These are phyloP conservation scores for Penicillium samsonianum DNA, from an alignment of 495 filamentous ascomycete species.

Conservation along the genomic window DNA sequence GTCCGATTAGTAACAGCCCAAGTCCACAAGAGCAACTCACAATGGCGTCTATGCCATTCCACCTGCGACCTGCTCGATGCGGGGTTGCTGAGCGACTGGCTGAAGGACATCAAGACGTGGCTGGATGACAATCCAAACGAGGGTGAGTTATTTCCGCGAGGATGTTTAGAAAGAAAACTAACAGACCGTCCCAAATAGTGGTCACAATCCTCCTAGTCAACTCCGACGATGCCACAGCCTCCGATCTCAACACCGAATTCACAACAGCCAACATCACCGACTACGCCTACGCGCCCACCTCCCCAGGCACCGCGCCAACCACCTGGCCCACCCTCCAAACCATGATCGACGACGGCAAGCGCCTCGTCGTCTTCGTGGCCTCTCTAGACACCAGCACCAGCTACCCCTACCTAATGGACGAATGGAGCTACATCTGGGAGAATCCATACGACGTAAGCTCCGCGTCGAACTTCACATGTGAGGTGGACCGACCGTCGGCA, in stretches of 20 bases:
- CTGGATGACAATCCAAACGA: slow-evolving; percentile 70
- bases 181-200: slow-evolving; percentile 40
- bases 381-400: slow-evolving; percentile 45
- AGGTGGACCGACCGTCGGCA: slow-evolving; percentile 59
- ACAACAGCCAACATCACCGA: slow-evolving; percentile 55
- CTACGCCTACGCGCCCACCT: slow-evolving; percentile 61
- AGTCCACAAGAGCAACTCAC: slow-evolving; percentile 60
- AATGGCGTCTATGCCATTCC: slow-evolving; percentile 67
- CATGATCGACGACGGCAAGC: slow-evolving; percentile 63
- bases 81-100: slow-evolving; percentile 62
- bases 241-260: slow-evolving; percentile 58
- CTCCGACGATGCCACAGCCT: slow-evolving; percentile 57
- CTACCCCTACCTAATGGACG: slow-evolving; percentile 68
- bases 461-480: slow-evolving; percentile 64
- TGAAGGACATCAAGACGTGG: slow-evolving; percentile 64
- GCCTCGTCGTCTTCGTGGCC: slow-evolving; percentile 67
- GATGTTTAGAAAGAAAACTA: background rate
- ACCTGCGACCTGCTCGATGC: slow-evolving; percentile 65
- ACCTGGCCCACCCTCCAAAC: slow-evolving; percentile 69
- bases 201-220: slow-evolving; percentile 76
- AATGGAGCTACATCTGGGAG: slow-evolving; percentile 78
- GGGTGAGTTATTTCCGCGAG: slow-evolving; percentile 28
- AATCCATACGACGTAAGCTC: slow-evolving; percentile 70
- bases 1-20: slow-evolving; percentile 72
- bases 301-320: slow-evolving; percentile 41